Evolutionary conservation across 2,329 filamentous ascomycete species (phyloP).

Genomic region (Podosphaera leucotricha): DNA sequence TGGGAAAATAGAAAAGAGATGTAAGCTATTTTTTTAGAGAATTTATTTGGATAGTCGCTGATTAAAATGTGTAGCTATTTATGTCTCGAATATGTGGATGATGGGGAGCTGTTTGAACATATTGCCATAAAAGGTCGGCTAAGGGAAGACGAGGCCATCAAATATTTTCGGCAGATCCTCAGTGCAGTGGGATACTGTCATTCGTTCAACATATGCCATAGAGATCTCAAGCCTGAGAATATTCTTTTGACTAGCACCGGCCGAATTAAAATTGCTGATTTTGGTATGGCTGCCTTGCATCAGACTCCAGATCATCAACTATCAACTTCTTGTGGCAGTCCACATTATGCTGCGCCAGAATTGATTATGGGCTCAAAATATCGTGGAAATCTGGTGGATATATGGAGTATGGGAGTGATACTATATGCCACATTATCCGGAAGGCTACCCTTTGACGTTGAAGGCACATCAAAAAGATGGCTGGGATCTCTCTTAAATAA

Average conservation of each 20-base stretch:
- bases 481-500: slow-evolving; percentile 36
- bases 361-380: slow-evolving; percentile 59
- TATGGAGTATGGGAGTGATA: slow-evolving; percentile 86
- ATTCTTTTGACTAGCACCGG: slow-evolving; percentile 59
- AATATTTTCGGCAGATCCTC: slow-evolving; percentile 80
- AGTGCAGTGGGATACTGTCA: slow-evolving; percentile 84
- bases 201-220: slow-evolving; percentile 82
- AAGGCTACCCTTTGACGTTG: slow-evolving; percentile 54
- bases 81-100: slow-evolving; percentile 77
- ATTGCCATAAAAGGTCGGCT: slow-evolving; percentile 54
- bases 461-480: slow-evolving; percentile 13
- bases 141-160: slow-evolving; percentile 56
- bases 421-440: slow-evolving; percentile 73
- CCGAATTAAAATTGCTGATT: slow-evolving; percentile 84
- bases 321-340: slow-evolving; percentile 80
- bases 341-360: slow-evolving; percentile 89
- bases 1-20: slow-evolving; percentile 95
- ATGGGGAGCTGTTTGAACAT: slow-evolving; percentile 50
- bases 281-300: slow-evolving; percentile 84
- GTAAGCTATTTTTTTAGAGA: slow-evolving; percentile 27
- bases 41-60: background rate
- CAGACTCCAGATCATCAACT: slow-evolving; percentile 61
- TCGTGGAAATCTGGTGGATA: slow-evolving; percentile 64
- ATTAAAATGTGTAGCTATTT: slow-evolving; percentile 40
- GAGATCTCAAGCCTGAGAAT: slow-evolving; percentile 92